Evolutionary conservation across 164 flowering plant species (phyloP), one percentile per base, ranked within the genome.

Genomic region (Vitis riparia): DNA sequence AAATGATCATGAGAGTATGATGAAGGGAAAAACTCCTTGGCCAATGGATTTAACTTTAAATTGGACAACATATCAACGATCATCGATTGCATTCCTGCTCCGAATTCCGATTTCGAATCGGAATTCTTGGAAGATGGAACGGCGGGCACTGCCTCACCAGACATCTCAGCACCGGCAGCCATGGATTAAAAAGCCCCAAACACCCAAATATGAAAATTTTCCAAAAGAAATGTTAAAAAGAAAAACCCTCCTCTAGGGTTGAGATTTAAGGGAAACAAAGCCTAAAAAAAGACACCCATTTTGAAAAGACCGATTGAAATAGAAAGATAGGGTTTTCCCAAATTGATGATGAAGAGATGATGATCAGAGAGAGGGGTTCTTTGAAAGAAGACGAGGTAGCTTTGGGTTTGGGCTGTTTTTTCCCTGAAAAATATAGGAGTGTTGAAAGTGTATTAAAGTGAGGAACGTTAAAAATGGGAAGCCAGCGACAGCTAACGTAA

Each of bases 21-120:
- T 1, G 88, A 82, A 16, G 89, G 89, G 53, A 88, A 55, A 68
- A 88, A 88, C 76, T 88, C 91, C 68, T 88, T 78, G 19, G 91
- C 91, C 76, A 75, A 50, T 37, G 91, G 91, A 69, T 88, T 88
- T 79, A 88, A 62, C 60, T 83, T 83, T 79, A 88, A 62, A 56
- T 83, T 83, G 51, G 84, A 81, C 74, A 88, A 70, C 82, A 88
- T 82, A 51, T 84, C 88, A n/a, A 78, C 91, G 4, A 88, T 72
- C 62, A 77, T 81, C 63, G 44, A 37, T 37, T 88, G 78, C 69
- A 84, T 78, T 50, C 67, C 75, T 15, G 71, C 65, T 47, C 74
- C 68, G 63, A 84, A 77, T 53, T 83, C 84, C 27, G 85, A 75
- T 69, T 81, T 77, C 27, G 80, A 65, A 66, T 81, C 68, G 19